Evolutionary conservation across 257 asterid genomes (phyloP), one percentile per base, ranked within the genome.

Genomic region (Paulownia fortunei): DNA sequence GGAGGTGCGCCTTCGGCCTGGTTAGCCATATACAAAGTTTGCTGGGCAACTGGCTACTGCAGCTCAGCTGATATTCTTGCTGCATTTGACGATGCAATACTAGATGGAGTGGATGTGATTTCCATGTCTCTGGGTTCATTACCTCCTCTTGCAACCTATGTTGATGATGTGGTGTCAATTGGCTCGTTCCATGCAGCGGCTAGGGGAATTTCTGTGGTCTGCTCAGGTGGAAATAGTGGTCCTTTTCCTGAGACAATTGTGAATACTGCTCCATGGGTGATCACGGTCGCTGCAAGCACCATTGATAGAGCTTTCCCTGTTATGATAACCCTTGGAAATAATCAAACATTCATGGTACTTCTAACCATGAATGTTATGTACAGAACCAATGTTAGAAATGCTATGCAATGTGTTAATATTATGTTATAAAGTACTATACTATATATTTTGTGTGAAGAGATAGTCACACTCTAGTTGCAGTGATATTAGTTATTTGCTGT

Each of bases 1-100:
- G 88, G 88, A 39, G 88, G 88, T 1, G 84, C 84, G 5, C 84
- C 86, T 32, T 74, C 84, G 6, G 82, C 88, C 21, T 21, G 69
- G 47, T n/a, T 84, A 72, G 86, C 88, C n/a, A 11, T 84, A 2
- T 84, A 84, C 77, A 84, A 84, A 70, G 86, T 84, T 24, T 84
- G 88, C 66, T 84, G 88, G 88, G 79, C 86, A 21, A 49, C 55
- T 0, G 85, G 74, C 15, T 84, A 84, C 44, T 78, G 88, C 69
- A 81, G 86, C 69, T 55, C 84, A 2, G 84, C 84, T 56, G 86
- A 84, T 58, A 74, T 84, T 37, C 86, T 84, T 47, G 86, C 88
- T 21, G 88, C 88, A 16, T 71, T 84, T n/a, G 86, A 82, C 34
- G 81, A 82, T 52, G 83, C 86, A 11, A 82, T 82, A 63, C 1